A percentile compares a stretch with the other conserved stretches of the same genome.
These are phyloP conservation scores for Ustilago tritici DNA, from an alignment of 1,284 basidiomycete species.

Conservation along the genomic window DNA sequence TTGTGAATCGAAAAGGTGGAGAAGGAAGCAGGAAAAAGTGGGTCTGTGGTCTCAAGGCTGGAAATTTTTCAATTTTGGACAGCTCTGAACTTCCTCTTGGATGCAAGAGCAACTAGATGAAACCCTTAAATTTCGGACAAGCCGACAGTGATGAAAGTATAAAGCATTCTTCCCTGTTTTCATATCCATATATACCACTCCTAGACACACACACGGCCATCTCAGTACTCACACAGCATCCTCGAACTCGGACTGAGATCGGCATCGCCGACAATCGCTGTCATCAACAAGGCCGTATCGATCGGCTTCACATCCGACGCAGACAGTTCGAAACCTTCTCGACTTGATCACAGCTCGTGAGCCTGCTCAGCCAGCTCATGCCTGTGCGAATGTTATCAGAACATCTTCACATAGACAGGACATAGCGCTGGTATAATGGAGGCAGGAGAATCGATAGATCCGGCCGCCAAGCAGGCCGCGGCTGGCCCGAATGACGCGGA, in stretches of 20 bases:
- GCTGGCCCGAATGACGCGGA: background rate
- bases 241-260: background rate
- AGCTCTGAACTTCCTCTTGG: constrained; percentile 7
- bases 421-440: constrained; percentile 40
- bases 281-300: background rate
- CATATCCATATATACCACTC: background rate
- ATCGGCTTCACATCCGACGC: background rate
- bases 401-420: background rate
- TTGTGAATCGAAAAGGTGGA: background rate
- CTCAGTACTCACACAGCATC: background rate
- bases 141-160: background rate
- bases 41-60: constrained; percentile 28
- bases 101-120: background rate
- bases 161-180: background rate
- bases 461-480: constrained; percentile 18
- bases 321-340: background rate
- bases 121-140: constrained; percentile 1
- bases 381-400: background rate
- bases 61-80: constrained; percentile 31
- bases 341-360: background rate
- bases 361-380: background rate
- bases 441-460: constrained; percentile 50
- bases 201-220: background rate
- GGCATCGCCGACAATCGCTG: background rate
- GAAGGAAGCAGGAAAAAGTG: constrained; percentile 2